phyloP scores from a whole-genome alignment of 495 filamentous ascomycete species.

The Platismatia glauca region DNA sequence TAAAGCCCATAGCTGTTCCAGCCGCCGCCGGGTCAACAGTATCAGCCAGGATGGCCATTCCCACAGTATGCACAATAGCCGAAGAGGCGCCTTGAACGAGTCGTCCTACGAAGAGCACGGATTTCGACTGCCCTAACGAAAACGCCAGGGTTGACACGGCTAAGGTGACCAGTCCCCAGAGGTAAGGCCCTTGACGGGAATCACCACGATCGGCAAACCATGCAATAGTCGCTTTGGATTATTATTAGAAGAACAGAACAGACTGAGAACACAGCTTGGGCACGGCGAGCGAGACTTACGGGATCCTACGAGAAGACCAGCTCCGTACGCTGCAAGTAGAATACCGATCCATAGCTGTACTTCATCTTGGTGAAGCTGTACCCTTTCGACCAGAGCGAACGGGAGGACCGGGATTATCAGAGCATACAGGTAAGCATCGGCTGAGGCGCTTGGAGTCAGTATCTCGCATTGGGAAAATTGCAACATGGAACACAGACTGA shows the following conservation, averaged over 20 bases:
- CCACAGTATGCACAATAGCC: slow-evolving; percentile 55
- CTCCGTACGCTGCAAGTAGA: slow-evolving; percentile 66
- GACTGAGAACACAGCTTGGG: background rate
- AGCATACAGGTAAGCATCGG: slow-evolving; percentile 29
- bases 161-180: slow-evolving; percentile 47
- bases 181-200: slow-evolving; percentile 47
- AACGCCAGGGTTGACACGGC: slow-evolving; percentile 47
- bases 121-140: slow-evolving; percentile 40
- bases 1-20: slow-evolving; percentile 58
- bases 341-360: slow-evolving; percentile 63
- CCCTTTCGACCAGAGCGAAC: slow-evolving; percentile 22
- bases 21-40: slow-evolving; percentile 47
- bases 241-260: background rate
- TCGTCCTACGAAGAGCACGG: slow-evolving; percentile 45
- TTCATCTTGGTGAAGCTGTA: slow-evolving; percentile 14
- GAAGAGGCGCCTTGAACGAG: slow-evolving; percentile 51
- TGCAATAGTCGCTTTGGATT: slow-evolving; percentile 29
- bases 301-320: slow-evolving; percentile 51
- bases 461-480: background rate
- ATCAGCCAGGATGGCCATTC: slow-evolving; percentile 49
- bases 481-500: background rate
- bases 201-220: slow-evolving; percentile 48
- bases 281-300: slow-evolving; percentile 33
- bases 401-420: slow-evolving; percentile 29
- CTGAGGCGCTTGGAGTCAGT: slow-evolving; percentile 2